Evolutionary conservation across 202 grass and related monocot species (phyloP), one percentile per base, ranked within the genome.

Genomic region (Musa balbisiana): DNA sequence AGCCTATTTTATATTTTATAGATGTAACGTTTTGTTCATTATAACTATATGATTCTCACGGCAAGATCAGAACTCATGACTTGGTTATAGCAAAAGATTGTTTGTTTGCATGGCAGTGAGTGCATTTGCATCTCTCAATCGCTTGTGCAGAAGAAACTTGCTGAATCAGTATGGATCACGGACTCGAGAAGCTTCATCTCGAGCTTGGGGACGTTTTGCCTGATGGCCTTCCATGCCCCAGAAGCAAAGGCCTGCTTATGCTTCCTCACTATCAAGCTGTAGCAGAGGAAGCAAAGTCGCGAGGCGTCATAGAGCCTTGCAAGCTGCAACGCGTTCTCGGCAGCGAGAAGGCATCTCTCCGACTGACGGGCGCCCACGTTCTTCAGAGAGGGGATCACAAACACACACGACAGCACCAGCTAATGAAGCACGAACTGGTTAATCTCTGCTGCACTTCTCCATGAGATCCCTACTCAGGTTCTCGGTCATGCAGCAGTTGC

Each of bases 181-280:
- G 80, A 26, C 27, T 80, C 78, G 15, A 70, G 14, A 11, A 85
- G 60, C 22, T 85, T 73, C 53, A 52, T 81, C 64, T 85, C 83
- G 25, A 85, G 63, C 55, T 27, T 21, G 2, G 83, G 83, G 22
- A 80, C 64, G 33, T 64, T 80, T 80, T 77, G 53, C 23, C 53
- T 85, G 72, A 85, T 71, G 27, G 80, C 73, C 19, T 81, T 85
- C 83, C 83, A 85, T 14, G 78, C 83, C 71, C 80, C 83, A 0
- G 83, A 56, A 15, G 16, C 62, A 2, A 55, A 81, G 27, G 81
- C 55, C 0, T 29, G 8, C 65, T 80, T 51, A n/a, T 70, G 80
- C 52, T 77, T 33, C 73, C 58, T 85, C 53, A 85, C 68, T 62
- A 85, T 80, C 77, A 80, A 76, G 23, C 73, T 49, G 60, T 85